Percentiles rank a stretch among this genome's conserved stretches.
Evolutionary conservation across 495 filamentous ascomycete species (phyloP).

Genomic region (Aspergillus affinis): DNA sequence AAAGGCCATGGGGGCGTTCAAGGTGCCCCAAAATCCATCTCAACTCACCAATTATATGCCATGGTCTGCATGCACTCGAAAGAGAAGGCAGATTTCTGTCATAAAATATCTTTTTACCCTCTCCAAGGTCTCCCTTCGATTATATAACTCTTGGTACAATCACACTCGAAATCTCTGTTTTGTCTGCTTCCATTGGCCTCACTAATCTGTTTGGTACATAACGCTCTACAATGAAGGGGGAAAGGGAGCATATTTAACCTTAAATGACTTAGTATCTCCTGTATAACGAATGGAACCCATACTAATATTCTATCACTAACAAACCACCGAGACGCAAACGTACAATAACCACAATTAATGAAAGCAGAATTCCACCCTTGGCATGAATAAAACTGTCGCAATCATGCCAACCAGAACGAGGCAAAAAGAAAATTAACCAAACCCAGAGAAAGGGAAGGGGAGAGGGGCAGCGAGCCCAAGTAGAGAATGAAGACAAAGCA

Average conservation of each 20-base stretch:
- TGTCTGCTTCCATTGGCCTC: neutral
- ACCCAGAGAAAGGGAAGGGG: neutral
- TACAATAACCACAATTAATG: neutral
- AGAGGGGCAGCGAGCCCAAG: too few species aligned
- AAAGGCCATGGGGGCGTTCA: too few species aligned
- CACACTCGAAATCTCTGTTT: neutral
- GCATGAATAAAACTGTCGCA: neutral
- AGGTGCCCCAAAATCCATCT: too few species aligned
- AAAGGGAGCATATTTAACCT: neutral
- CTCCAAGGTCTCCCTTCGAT: neutral
- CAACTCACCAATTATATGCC: too few species aligned
- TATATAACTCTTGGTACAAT: neutral
- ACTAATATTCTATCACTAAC: neutral
- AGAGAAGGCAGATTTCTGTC: too few species aligned
- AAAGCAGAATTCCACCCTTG: neutral
- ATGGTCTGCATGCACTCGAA: too few species aligned
- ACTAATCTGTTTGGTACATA: neutral
- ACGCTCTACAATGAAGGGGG: neutral
- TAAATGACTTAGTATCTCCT: neutral
- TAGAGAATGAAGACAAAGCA: neutral
- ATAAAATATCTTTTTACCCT: neutral
- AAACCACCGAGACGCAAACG: neutral
- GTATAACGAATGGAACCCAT: neutral
- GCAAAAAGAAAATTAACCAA: neutral
- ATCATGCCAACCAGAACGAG: neutral